Base-by-base conservation (phyloP, 2,329 filamentous ascomycete species). In the Chrysoporthe cubensis region DNA sequence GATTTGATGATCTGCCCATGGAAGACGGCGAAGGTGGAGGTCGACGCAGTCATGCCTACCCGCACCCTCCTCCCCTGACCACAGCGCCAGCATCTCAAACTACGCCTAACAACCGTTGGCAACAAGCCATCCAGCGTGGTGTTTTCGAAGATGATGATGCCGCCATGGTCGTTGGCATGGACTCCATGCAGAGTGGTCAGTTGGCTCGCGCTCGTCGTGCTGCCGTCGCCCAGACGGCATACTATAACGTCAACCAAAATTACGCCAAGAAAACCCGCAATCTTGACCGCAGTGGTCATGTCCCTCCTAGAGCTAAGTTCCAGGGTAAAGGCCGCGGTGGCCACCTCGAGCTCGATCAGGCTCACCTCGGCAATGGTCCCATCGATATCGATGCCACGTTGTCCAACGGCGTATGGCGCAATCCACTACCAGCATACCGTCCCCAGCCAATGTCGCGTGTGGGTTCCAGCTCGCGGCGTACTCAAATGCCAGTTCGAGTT, bases 61-160 rank as follows among this genome's bases (percentile, higher is more conserved):
- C 44, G 8, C 54, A 65, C n/a, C 43, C 63, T 32, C 34, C 48
- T 13, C 40, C 46, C 46, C 16, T 44, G 26, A 11, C 56, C 32
- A 44, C 13, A 18, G 26, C 7, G 42, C 26, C 65, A 54, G 0
- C 57, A 14, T 14, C 21, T 3, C 37, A 26, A 14, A 32, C 18
- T 59, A 43, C 26, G 5, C 34, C 54, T 9, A 18, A 40, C 54
- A 60, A 60, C 6, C 46, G 46, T 43, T 69, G 57, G 42, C 54
- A 37, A 14, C 42, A 59, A n/a, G 72, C 77, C 5, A 72, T 74
- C 1, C 52, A 66, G 0, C 48, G 60, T 1, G 74, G 73, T 0
- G 65, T 57, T 0, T 76, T 79, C 26, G 58, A 78, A 2, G 77
- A 79, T 52, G 72, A 73, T 1, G 77, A 79, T 56, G 74, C 75